phyloP scores from a whole-genome alignment of 164 flowering plant species.

The Magnolia officinalis region DNA sequence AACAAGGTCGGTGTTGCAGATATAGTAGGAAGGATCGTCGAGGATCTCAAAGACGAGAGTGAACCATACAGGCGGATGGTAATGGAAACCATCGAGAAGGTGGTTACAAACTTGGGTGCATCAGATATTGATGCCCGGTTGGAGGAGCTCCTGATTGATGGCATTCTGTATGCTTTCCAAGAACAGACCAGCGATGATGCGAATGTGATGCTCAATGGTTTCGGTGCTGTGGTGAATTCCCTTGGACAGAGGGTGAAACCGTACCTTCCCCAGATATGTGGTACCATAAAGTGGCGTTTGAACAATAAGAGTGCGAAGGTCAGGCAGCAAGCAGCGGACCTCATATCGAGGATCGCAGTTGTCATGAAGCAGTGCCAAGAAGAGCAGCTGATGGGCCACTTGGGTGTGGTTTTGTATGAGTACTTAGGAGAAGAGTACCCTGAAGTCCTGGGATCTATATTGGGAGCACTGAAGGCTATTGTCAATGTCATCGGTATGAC shows the following conservation, averaged over 20 bases:
- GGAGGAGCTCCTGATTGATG: slow-evolving; percentile 96
- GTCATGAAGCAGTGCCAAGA: slow-evolving; percentile 99
- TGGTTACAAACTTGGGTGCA: slow-evolving; percentile 88
- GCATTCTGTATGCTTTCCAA: slow-evolving; percentile 96
- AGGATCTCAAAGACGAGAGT: slow-evolving; percentile 98
- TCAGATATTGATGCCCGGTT: slow-evolving; percentile 91
- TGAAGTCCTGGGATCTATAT: slow-evolving; percentile 88
- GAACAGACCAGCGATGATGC: slow-evolving; percentile 99
- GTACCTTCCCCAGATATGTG: slow-evolving; percentile 97
- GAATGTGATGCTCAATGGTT: slow-evolving; percentile 97
- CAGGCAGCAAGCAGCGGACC: slow-evolving; percentile 98
- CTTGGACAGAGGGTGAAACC: slow-evolving; percentile 97
- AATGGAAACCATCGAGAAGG: slow-evolving; percentile 98
- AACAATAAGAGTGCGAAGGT: slow-evolving; percentile 99
- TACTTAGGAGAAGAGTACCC: slow-evolving; percentile 98
- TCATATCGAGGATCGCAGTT: slow-evolving; percentile 95
- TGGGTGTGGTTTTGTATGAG: slow-evolving; percentile 94
- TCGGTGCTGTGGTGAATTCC: slow-evolving; percentile 96
- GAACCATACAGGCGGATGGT: slow-evolving; percentile 98
- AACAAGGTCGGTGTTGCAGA: slow-evolving; percentile 97
- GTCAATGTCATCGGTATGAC: slow-evolving; percentile 99
- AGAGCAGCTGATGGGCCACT: slow-evolving; percentile 98
- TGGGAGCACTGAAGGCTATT: slow-evolving; percentile 93
- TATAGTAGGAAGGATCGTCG: slow-evolving; percentile 91
- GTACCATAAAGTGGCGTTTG: slow-evolving; percentile 97